Conservation (phyloP, 306 rosid species). For the Hylodesmum podocarpum region DNA sequence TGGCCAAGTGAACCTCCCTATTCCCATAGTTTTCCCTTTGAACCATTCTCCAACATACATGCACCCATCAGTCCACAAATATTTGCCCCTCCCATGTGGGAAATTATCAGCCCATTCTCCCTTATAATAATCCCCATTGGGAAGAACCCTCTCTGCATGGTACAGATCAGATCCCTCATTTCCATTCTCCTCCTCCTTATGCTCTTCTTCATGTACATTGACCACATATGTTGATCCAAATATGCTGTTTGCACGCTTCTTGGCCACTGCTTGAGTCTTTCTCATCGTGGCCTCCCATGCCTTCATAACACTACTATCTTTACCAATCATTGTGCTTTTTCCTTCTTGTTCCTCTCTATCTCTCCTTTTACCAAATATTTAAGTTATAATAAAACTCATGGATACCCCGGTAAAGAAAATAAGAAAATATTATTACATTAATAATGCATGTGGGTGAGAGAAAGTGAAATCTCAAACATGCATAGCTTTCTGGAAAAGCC, state of each 20-base stretch:
- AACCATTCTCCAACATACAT: constrained; percentile 82
- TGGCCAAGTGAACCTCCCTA: constrained; percentile 86
- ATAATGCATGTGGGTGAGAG: not conserved
- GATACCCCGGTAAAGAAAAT: constrained; percentile 11
- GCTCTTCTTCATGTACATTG: constrained; percentile 36
- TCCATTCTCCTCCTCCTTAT: constrained; percentile 29
- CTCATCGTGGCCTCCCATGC: constrained; percentile 93
- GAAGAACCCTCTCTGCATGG: constrained; percentile 63
- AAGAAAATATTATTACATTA: not conserved
- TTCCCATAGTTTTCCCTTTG: constrained; percentile 79
- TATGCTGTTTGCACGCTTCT: constrained; percentile 74
- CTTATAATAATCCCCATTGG: constrained; percentile 83
- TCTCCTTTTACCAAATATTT: not conserved
- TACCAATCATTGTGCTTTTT: constrained; percentile 48
- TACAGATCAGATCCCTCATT: constrained; percentile 36
- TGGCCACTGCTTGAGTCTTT: constrained; percentile 81
- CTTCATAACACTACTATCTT: constrained; percentile 70
- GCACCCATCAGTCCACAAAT: constrained; percentile 89
- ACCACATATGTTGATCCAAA: constrained; percentile 52
- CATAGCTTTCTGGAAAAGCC: constrained; percentile 6
- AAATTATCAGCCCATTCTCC: constrained; percentile 82
- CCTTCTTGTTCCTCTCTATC: not conserved
- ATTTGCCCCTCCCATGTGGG: constrained; percentile 85
- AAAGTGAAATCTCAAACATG: not conserved
- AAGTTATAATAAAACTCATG: not conserved